Evolutionary conservation across 2,329 filamentous ascomycete species (phyloP).

Genomic region (Magnaporthiopsis rhizophila): DNA sequence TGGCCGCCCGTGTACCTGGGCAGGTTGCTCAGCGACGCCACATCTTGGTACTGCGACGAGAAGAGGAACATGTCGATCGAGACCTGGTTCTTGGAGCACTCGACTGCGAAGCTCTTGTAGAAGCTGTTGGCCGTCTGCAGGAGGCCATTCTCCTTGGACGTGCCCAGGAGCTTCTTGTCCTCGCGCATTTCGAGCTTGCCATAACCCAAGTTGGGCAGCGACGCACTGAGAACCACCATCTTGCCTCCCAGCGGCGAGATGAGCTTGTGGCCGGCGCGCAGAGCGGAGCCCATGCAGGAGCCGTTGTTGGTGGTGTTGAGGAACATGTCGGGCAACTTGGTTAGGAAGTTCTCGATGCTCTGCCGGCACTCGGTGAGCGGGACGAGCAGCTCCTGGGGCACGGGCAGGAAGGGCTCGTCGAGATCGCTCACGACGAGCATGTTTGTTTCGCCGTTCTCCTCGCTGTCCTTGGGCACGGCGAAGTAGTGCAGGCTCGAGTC

Average conservation of each 20-base stretch:
- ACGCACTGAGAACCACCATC: slow-evolving; percentile 83
- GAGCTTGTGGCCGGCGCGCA: slow-evolving; percentile 89
- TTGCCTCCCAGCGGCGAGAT: slow-evolving; percentile 93
- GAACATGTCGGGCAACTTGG: slow-evolving; percentile 93
- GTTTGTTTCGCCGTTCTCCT: slow-evolving; percentile 74
- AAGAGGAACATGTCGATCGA: slow-evolving; percentile 98
- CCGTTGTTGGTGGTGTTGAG: slow-evolving; percentile 82
- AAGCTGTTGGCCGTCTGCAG: slow-evolving; percentile 92
- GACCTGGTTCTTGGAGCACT: slow-evolving; percentile 98
- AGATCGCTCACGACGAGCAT: slow-evolving; percentile 94
- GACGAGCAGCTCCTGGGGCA: slow-evolving; percentile 84
- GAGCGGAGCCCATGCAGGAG: slow-evolving; percentile 91
- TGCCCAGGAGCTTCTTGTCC: slow-evolving; percentile 92
- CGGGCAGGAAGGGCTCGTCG: slow-evolving; percentile 92
- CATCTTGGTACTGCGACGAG: slow-evolving; percentile 93
- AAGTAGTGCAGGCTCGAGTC: slow-evolving; percentile 96
- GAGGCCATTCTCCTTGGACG: slow-evolving; percentile 79
- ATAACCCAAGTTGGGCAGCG: slow-evolving; percentile 80
- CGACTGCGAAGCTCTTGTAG: slow-evolving; percentile 98
- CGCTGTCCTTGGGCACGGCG: slow-evolving; percentile 79
- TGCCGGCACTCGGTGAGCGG: slow-evolving; percentile 80
- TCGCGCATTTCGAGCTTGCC: slow-evolving; percentile 90
- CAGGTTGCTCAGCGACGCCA: slow-evolving; percentile 90
- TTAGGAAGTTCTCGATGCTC: slow-evolving; percentile 86
- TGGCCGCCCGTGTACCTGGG: slow-evolving; percentile 95